A percentile compares a stretch with the other conserved stretches of the same genome.
Evolutionary conservation across 2,329 filamentous ascomycete genomes (phyloP).

Genomic region (Fonsecaea multimorphosa): DNA sequence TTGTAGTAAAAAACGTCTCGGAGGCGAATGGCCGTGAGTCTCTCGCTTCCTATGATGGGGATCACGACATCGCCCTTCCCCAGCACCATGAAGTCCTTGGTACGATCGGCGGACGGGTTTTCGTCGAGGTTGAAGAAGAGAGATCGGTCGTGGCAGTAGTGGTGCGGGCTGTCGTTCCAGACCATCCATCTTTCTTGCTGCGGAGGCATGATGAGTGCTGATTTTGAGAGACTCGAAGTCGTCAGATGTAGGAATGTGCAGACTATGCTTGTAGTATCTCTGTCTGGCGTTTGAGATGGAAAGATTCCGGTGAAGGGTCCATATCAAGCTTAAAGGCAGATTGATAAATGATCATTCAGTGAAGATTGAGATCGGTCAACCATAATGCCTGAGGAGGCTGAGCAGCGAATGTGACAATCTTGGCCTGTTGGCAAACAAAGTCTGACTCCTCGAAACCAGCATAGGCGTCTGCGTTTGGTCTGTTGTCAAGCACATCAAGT

Average conservation of each 20-base stretch:
- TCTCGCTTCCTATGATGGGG: not conserved
- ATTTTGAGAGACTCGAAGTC: not conserved
- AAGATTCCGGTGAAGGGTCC: not conserved
- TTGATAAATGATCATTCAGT: not conserved
- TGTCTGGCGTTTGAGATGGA: not conserved
- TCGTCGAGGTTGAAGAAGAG: slow-evolving; percentile 13
- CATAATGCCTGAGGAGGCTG: not conserved
- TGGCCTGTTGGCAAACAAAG: not conserved
- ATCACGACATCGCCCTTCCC: slow-evolving; percentile 14
- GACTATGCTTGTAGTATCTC: not conserved
- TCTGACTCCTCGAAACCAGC: not conserved
- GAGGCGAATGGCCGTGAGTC: not conserved
- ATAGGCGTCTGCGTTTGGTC: not conserved
- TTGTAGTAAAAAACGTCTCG: slow-evolving; percentile 13
- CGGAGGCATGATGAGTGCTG: slow-evolving; percentile 13
- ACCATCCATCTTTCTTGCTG: slow-evolving; percentile 11
- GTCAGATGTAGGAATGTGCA: not conserved
- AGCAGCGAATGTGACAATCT: not conserved
- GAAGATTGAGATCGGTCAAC: not conserved
- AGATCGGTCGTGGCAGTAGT: slow-evolving; percentile 11
- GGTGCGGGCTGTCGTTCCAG: slow-evolving; percentile 13
- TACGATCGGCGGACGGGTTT: not conserved
- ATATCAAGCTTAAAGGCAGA: not conserved
- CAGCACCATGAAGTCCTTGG: not conserved
- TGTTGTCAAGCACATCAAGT: not conserved